Conservation (phyloP, 164 flowering plant species). For the Stephania yunnanensis region DNA sequence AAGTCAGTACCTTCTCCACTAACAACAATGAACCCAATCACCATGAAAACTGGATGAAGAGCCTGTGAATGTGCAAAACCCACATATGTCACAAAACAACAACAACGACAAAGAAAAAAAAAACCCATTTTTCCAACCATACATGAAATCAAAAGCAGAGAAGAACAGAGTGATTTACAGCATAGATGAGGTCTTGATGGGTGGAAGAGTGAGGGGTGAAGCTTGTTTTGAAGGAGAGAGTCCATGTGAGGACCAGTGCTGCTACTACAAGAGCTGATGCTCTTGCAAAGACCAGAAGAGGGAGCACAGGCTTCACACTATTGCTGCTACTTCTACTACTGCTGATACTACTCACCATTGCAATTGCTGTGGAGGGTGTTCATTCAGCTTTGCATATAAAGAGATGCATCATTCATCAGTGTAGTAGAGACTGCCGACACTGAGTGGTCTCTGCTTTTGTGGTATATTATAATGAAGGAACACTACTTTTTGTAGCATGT, state of each 20-base stretch:
- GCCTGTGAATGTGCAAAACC: slow-evolving; percentile 31
- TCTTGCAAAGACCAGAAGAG: slow-evolving; percentile 59
- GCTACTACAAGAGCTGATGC: slow-evolving; percentile 55
- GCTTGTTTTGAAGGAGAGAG: slow-evolving; percentile 51
- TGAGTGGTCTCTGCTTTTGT: no score
- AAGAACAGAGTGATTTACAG: slow-evolving; percentile 26
- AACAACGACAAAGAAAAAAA: not conserved
- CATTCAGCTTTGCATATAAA: no score
- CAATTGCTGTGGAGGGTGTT: no score
- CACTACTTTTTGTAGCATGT: no score
- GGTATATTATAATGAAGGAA: no score
- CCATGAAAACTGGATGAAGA: slow-evolving; percentile 86
- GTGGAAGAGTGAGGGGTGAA: slow-evolving; percentile 46
- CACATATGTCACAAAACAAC: not conserved
- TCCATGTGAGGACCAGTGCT: slow-evolving; percentile 59
- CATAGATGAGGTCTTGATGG: slow-evolving; percentile 44
- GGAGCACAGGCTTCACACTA: not conserved
- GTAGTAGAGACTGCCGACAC: no score
- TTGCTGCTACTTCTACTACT: no score
- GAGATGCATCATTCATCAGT: no score
- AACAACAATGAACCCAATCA: slow-evolving; percentile 79
- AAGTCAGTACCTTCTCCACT: slow-evolving; percentile 83
- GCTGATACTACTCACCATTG: no score
- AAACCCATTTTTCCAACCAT: no score
- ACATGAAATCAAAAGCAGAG: not conserved